Percentiles rank a stretch among this genome's conserved stretches.
Conservation (phyloP, 768 basidiomycete species). For the Macrolepiota albuminosa region DNA sequence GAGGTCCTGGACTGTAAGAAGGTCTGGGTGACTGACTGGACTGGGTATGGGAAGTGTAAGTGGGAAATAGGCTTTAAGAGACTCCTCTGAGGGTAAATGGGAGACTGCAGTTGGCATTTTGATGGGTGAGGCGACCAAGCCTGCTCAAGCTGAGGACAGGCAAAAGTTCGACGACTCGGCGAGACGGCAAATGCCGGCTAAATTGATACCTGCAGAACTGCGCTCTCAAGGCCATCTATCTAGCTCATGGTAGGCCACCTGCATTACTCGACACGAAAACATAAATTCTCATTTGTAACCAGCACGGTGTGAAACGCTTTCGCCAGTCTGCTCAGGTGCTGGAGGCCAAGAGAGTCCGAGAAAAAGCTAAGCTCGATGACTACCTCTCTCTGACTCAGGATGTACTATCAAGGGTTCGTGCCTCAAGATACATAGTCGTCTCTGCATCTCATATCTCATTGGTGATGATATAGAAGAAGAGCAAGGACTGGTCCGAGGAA, state of each 20-base stretch:
- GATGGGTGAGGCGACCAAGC: constrained; percentile 3
- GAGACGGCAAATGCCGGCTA: constrained; percentile 1
- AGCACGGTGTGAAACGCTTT: constrained; percentile 72
- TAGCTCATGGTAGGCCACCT: constrained; percentile 15
- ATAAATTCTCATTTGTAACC: constrained; percentile 5
- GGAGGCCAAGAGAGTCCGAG: constrained; percentile 65
- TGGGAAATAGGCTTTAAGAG: constrained; percentile 61
- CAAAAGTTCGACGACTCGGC: constrained; percentile 2
- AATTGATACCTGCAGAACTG: constrained; percentile 10
- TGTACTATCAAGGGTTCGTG: constrained; percentile 59
- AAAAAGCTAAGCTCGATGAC: constrained; percentile 70
- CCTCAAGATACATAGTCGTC: neutral
- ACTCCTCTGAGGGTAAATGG: constrained; percentile 43
- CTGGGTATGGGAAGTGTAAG: constrained; percentile 82
- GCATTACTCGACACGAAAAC: neutral
- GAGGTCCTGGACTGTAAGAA: constrained; percentile 73
- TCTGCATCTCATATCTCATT: constrained; percentile 9
- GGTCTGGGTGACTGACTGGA: constrained; percentile 69
- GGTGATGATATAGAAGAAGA: constrained; percentile 51
- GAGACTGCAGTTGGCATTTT: constrained; percentile 56
- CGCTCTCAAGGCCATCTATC: neutral
- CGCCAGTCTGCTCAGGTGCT: constrained; percentile 53
- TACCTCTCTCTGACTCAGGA: constrained; percentile 64
- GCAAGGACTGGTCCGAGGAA: constrained; percentile 63
- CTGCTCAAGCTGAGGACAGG: neutral